Percentiles rank a stretch among this genome's conserved stretches.
Conservation (phyloP, 2,329 filamentous ascomycete genomes). For the Trichoderma sp. region DNA sequence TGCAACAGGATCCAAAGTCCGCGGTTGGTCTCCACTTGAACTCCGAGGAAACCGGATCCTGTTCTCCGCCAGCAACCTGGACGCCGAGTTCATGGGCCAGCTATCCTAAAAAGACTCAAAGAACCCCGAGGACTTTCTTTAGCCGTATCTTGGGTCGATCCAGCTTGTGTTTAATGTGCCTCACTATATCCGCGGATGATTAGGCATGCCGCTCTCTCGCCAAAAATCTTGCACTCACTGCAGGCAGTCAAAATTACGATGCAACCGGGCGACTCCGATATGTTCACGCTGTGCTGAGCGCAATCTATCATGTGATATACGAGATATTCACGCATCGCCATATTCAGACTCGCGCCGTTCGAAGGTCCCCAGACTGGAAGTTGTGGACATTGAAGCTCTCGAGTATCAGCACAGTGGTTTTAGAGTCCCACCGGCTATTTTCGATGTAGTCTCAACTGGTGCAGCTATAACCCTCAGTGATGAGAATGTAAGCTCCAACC, state of each 20-base stretch:
- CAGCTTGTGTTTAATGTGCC: neutral
- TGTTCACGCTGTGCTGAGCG: conserved; percentile 6
- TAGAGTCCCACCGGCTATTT: neutral
- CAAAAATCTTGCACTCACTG: conserved; percentile 10
- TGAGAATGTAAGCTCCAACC: neutral
- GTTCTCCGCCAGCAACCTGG: neutral
- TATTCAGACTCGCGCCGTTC: neutral
- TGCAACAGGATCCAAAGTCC: neutral
- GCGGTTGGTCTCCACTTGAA: conserved; percentile 6
- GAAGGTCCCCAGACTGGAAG: neutral
- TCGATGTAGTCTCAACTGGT: neutral
- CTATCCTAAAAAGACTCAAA: neutral
- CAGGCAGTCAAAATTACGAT: neutral
- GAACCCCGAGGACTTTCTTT: conserved; percentile 1
- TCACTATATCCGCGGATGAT: neutral
- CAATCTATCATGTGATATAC: neutral
- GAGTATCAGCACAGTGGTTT: neutral
- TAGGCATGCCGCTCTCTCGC: neutral
- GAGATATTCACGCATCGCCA: neutral
- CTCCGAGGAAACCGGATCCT: neutral
- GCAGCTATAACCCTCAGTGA: neutral
- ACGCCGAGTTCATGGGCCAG: neutral
- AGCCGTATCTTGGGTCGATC: neutral
- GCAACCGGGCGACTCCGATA: neutral
- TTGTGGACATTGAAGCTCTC: neutral